Evolutionary conservation across 106 monocot species (phyloP), one percentile per base, ranked within the genome.

Genomic region (Dendrobium officinale): DNA sequence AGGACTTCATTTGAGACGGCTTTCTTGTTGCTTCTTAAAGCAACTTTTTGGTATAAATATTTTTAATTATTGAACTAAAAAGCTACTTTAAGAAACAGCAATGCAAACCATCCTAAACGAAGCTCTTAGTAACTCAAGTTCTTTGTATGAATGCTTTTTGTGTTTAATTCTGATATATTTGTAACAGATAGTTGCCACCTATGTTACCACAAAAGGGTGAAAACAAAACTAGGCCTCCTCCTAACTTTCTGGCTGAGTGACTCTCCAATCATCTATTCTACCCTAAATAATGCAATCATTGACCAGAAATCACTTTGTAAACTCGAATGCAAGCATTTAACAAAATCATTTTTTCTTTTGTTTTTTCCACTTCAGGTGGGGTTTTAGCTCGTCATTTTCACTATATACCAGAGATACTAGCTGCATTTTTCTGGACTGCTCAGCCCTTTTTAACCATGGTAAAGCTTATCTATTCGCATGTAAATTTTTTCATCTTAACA

Each of bases 161-260:
- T n/a, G n/a, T n/a, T 22, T 79, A 51, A 31, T 44, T 73, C 19
- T 75, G 29, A 47, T 54, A 54, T 4, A n/a, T 47, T 31, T 75
- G n/a, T 74, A 26, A 42, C 91, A 99, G 98, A 99, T 99, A 26
- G 91, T 88, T 22, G 98, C 98, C 16, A 83, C 89, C n/a, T 99
- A 95, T 83, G 61, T 61, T 0, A 99, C 92, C 42, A 75, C 84
- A n/a, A 33, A 93, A 87, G 55, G 98, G 98, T 37, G 98, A 99
- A 83, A 93, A 85, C 13, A 99, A 95, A 87, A 88, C 85, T 75
- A 99, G n/a, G 89, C 77, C 91, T 95, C 84, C 98, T 99, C 78
- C 85, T 99, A 67, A 93, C 98, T n/a, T 80, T 95, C 98, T 79
- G 98, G 98, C 82, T 99, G 98, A n/a, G 98, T 99, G 48, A 92